A percentile compares a stretch with the other conserved stretches of the same genome.
phyloP scores from a whole-genome alignment of 768 basidiomycete species.

The Suillus occidentalis region DNA sequence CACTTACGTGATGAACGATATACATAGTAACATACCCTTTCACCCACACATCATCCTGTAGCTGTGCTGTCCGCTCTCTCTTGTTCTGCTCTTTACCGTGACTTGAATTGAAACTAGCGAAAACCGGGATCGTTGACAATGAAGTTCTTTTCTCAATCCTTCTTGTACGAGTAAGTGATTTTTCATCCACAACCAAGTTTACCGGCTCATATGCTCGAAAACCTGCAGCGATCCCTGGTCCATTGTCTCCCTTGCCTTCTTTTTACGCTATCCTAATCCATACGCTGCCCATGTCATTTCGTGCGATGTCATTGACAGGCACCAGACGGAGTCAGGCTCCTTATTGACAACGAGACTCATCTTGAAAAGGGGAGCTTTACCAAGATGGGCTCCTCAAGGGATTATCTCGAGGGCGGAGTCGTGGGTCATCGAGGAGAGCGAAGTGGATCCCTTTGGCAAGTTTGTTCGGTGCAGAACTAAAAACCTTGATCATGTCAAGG shows the following conservation, averaged over 20 bases:
- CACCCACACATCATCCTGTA: not conserved
- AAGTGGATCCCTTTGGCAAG: constrained; percentile 83
- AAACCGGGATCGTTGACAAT: constrained; percentile 43
- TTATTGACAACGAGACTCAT: constrained; percentile 88
- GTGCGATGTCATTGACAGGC: constrained; percentile 91
- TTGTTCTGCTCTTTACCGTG: not conserved
- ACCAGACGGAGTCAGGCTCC: constrained; percentile 67
- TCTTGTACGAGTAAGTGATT: constrained; percentile 52
- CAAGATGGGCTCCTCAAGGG: constrained; percentile 86
- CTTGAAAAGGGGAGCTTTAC: constrained; percentile 87
- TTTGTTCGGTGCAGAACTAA: constrained; percentile 76
- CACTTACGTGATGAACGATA: constrained; percentile 6
- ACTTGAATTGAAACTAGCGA: not conserved
- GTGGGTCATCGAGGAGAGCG: constrained; percentile 94
- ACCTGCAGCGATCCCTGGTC: constrained; percentile 83
- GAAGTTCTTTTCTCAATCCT: constrained; percentile 57
- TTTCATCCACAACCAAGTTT: not conserved
- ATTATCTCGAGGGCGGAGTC: constrained; percentile 84
- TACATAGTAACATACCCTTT: not conserved
- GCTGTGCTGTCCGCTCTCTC: not conserved
- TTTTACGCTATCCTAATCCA: constrained; percentile 94
- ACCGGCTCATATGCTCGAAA: constrained; percentile 15
- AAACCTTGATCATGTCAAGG: constrained; percentile 92
- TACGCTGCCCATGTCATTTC: constrained; percentile 92
- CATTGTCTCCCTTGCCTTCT: constrained; percentile 90